Percentiles rank a stretch among this genome's conserved stretches.
Conservation (phyloP, 1,139 yeast species). For the Taphrina deformans region DNA sequence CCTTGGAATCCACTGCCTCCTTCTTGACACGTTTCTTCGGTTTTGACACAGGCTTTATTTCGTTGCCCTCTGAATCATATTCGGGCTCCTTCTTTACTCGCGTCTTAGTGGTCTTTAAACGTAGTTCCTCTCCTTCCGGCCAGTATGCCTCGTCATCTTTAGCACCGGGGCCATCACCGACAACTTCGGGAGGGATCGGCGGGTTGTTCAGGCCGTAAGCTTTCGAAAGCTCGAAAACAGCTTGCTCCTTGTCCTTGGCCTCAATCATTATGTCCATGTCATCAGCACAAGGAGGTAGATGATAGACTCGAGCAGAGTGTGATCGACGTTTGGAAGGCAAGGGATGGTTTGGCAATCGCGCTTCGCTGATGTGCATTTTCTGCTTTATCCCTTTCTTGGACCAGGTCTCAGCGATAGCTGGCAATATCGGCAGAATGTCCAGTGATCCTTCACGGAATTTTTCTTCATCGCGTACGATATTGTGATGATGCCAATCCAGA, state of each 20-base stretch:
- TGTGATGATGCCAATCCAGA: conserved; percentile 37
- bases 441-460: conserved; percentile 33
- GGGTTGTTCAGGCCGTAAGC: conserved; percentile 25
- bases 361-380: conserved; percentile 47
- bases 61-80: conserved; percentile 27
- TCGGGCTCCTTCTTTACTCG: conserved; percentile 32
- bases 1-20: background rate
- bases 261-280: conserved; percentile 44
- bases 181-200: conserved; percentile 24
- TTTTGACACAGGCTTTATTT: conserved; percentile 10
- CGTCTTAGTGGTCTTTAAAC: conserved; percentile 26
- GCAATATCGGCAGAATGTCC: conserved; percentile 29
- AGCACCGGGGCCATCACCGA: conserved; percentile 31
- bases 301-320: conserved; percentile 34
- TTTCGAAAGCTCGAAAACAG: conserved; percentile 50
- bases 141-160: conserved; percentile 32
- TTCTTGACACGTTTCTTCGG: conserved; percentile 25
- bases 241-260: conserved; percentile 54
- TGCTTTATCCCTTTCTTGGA: conserved; percentile 57
- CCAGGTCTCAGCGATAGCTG: conserved; percentile 48
- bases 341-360: conserved; percentile 30
- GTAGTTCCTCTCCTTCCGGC: conserved; percentile 30
- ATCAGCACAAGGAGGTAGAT: conserved; percentile 40
- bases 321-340: conserved; percentile 28
- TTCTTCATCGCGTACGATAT: conserved; percentile 34